A percentile compares a stretch with the other conserved stretches of the same genome.
Conservation (phyloP, 1,284 basidiomycete genomes). For the Moniliophthora roreri region DNA sequence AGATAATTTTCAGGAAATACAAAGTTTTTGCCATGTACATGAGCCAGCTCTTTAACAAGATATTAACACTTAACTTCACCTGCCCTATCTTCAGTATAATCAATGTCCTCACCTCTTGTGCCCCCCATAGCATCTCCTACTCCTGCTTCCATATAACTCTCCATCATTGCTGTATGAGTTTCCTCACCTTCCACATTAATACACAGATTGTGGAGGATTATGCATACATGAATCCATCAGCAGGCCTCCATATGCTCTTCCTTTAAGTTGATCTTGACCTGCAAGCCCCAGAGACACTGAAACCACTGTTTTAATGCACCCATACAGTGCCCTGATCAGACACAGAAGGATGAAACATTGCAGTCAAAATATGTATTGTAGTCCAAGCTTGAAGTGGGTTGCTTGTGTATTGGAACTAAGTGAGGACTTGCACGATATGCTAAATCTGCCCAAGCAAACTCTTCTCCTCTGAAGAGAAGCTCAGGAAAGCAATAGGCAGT, state of each 20-base stretch:
- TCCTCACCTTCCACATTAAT: slow-evolving; percentile 36
- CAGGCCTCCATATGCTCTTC: slow-evolving; percentile 28
- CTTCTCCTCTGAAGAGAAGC: slow-evolving; percentile 30
- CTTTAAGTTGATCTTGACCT: slow-evolving; percentile 26
- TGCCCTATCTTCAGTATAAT: no score
- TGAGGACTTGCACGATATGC: slow-evolving; percentile 30
- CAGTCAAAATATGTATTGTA: slow-evolving; percentile 31
- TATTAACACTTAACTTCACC: no score
- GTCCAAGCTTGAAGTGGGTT: slow-evolving; percentile 27
- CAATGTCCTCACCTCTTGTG: no score
- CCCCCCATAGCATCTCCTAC: no score
- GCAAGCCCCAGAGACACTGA: slow-evolving; percentile 28
- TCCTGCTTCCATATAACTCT: no score
- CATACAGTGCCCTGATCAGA: slow-evolving; percentile 35
- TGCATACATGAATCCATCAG: slow-evolving; percentile 31
- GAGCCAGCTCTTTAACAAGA: no score
- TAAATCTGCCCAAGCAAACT: slow-evolving; percentile 40
- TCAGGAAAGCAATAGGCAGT: slow-evolving; percentile 26
- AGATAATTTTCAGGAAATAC: no score
- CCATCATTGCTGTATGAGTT: no score
- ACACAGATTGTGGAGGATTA: slow-evolving; percentile 36
- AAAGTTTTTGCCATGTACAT: no score
- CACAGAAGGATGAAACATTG: slow-evolving; percentile 24
- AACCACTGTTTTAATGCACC: slow-evolving; percentile 35
- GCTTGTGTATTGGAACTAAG: slow-evolving; percentile 32